Evolutionary conservation across 345 rosid species (phyloP).

Genomic region (Populus davidiana): DNA sequence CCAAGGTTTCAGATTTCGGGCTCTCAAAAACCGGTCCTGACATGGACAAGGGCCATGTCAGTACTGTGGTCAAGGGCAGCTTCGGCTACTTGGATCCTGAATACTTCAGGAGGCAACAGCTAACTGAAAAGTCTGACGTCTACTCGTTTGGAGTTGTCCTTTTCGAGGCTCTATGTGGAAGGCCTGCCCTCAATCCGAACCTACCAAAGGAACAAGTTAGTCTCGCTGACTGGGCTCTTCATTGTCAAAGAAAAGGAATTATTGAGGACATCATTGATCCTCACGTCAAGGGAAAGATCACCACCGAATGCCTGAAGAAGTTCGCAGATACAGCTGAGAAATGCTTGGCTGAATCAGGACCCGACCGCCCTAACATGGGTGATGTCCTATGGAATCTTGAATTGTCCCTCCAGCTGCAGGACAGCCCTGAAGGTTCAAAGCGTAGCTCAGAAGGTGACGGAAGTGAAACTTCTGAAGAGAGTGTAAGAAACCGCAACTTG

Average conservation of each 20-base stretch:
- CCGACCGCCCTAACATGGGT: slow-evolving; percentile 76
- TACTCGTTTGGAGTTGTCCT: slow-evolving; percentile 91
- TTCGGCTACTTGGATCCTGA: slow-evolving; percentile 91
- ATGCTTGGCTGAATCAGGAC: slow-evolving; percentile 58
- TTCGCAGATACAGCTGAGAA: slow-evolving; percentile 69
- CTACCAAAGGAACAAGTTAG: slow-evolving; percentile 79
- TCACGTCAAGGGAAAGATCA: slow-evolving; percentile 44
- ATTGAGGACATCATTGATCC: slow-evolving; percentile 69
- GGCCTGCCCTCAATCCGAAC: slow-evolving; percentile 68
- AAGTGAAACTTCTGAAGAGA: slow-evolving; percentile 21
- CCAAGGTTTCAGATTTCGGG: slow-evolving; percentile 86
- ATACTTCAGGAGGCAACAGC: slow-evolving; percentile 72
- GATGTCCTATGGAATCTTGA: slow-evolving; percentile 84
- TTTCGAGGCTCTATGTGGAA: slow-evolving; percentile 67
- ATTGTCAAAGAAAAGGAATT: slow-evolving; percentile 46
- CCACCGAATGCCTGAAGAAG: slow-evolving; percentile 53
- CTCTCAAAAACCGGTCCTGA: slow-evolving; percentile 74
- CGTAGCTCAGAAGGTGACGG: slow-evolving; percentile 11
- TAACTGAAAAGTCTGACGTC: slow-evolving; percentile 82
- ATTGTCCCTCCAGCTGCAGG: slow-evolving; percentile 56
- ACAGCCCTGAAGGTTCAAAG: slow-evolving; percentile 35
- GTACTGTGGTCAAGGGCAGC: slow-evolving; percentile 84
- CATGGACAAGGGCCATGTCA: slow-evolving; percentile 78
- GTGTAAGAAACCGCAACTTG: background rate
- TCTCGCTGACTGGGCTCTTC: slow-evolving; percentile 79